phyloP scores from a whole-genome alignment of 75 land plant species.

The Picea glauca region DNA sequence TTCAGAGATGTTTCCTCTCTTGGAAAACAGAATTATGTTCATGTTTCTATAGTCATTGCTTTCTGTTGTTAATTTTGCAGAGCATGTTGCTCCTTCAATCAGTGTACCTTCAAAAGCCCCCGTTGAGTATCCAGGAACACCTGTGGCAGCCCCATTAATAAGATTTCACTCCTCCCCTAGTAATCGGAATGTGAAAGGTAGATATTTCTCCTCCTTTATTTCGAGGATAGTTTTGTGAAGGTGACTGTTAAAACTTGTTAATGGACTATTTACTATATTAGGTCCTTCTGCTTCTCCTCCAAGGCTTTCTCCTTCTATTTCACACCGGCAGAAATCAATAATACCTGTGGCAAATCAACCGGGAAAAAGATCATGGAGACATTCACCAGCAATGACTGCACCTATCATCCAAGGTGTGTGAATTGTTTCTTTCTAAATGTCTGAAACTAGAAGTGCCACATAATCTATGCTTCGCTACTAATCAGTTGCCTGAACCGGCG shows the following conservation, averaged over 20 bases:
- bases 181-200: not conserved
- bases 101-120: not conserved
- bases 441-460: not conserved
- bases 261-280: not conserved
- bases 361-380: not conserved
- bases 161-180: not conserved
- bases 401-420: not conserved
- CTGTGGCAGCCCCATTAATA: not conserved
- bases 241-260: not conserved
- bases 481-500: not conserved
- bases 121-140: not conserved
- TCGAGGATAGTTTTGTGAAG: not conserved
- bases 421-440: not conserved
- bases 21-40: not conserved
- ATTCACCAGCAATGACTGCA: not conserved
- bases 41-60: not conserved
- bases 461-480: not conserved
- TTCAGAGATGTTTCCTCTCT: not conserved
- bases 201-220: not conserved
- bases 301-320: not conserved
- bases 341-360: not conserved
- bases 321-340: not conserved
- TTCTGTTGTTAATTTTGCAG: slow-evolving; percentile 1
- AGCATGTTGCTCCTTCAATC: not conserved
- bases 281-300: not conserved